Evolutionary conservation across 2,329 filamentous ascomycete species (phyloP).

Genomic region (Fusarium sp.): DNA sequence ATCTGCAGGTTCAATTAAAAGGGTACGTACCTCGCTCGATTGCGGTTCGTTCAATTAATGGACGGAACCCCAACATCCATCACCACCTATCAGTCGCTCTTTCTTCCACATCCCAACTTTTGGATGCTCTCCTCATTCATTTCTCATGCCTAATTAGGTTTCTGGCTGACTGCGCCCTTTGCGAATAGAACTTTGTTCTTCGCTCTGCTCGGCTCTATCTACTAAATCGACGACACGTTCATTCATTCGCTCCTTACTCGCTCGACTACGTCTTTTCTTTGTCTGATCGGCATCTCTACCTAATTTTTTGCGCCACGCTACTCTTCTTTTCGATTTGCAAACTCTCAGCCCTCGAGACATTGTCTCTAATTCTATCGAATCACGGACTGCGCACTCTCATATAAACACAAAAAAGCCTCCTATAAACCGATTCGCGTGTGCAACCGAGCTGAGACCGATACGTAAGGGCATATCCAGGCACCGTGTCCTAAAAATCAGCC

Average conservation of each 20-base stretch:
- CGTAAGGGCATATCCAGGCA: constrained; percentile 9
- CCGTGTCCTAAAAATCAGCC: constrained; percentile 24
- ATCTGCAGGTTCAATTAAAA: constrained; percentile 30
- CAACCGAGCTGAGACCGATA: constrained; percentile 30
- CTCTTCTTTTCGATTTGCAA: constrained; percentile 30
- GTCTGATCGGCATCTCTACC: constrained; percentile 31
- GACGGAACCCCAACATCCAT: constrained; percentile 30
- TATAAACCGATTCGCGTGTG: constrained; percentile 22
- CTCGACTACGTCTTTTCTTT: constrained; percentile 26
- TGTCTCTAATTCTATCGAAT: constrained; percentile 33
- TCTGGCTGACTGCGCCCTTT: constrained; percentile 25
- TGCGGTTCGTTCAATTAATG: constrained; percentile 20
- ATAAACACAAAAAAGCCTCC: constrained; percentile 21
- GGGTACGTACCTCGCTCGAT: constrained; percentile 32
- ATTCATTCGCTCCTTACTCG: constrained; percentile 31
- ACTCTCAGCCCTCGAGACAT: constrained; percentile 26
- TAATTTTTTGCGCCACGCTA: constrained; percentile 39
- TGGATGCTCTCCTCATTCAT: constrained; percentile 14
- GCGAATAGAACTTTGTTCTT: constrained; percentile 23
- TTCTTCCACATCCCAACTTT: constrained; percentile 13
- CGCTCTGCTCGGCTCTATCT: constrained; percentile 9
- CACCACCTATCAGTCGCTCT: constrained; percentile 26
- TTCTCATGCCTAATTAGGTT: constrained; percentile 24
- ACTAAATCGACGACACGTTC: constrained; percentile 9
- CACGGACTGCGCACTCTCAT: constrained; percentile 20